Evolutionary conservation across 768 basidiomycete genomes (phyloP).

Genomic region (Amanita subjunquillea): DNA sequence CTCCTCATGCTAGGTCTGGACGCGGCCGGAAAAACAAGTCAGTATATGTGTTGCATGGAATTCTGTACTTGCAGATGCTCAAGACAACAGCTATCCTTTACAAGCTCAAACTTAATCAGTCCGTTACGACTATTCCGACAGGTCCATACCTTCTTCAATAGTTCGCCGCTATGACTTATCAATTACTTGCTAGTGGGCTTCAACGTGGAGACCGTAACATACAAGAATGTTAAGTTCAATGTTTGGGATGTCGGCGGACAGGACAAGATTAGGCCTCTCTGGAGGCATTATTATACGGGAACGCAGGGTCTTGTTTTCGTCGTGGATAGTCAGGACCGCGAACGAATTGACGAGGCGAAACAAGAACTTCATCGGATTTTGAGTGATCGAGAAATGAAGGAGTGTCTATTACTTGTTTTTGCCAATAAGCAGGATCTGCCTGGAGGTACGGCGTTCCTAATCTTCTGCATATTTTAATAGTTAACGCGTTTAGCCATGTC

Average conservation of each 20-base stretch:
- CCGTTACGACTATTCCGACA: conserved; percentile 96
- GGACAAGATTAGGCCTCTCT: conserved; percentile 96
- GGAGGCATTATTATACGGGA: conserved; percentile 99
- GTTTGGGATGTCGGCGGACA: conserved; percentile 99
- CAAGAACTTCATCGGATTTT: conserved; percentile 93
- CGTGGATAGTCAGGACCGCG: conserved; percentile 92
- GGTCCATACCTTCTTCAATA: conserved; percentile 33
- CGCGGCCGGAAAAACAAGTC: conserved; percentile 97
- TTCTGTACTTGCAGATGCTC: conserved; percentile 4
- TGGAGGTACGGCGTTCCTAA: conserved; percentile 51
- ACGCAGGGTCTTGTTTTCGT: conserved; percentile 98
- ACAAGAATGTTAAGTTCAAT: conserved; percentile 96
- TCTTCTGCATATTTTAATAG: background rate
- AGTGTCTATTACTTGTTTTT: conserved; percentile 94
- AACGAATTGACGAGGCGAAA: conserved; percentile 93
- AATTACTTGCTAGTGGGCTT: conserved; percentile 63
- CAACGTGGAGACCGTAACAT: conserved; percentile 98
- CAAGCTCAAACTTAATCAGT: conserved; percentile 98
- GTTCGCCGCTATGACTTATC: conserved; percentile 2
- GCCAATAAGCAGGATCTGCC: conserved; percentile 99
- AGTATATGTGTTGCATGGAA: conserved; percentile 21
- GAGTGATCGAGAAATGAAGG: conserved; percentile 96
- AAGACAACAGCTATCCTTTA: conserved; percentile 77
- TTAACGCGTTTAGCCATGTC: conserved; percentile 70
- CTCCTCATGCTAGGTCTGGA: conserved; percentile 95